A percentile compares a stretch with the other conserved stretches of the same genome.
These are phyloP conservation scores for Lachancea dasiensis DNA, from an alignment of 805 yeast genomes.

Conservation along the genomic window DNA sequence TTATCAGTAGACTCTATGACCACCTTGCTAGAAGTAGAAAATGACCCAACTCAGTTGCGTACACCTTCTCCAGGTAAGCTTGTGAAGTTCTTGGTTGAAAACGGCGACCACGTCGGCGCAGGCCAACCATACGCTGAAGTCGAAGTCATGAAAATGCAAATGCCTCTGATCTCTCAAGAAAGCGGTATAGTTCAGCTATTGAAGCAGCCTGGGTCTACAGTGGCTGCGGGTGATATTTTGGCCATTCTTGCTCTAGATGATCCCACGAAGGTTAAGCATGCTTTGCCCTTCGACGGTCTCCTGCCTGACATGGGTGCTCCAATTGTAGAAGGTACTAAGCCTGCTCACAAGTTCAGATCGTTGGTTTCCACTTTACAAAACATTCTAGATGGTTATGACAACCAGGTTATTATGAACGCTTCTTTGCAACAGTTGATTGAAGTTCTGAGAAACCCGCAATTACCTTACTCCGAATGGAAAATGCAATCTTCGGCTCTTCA, in stretches of 20 bases:
- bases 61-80: slow-evolving; percentile 99
- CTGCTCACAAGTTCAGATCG: slow-evolving; percentile 64
- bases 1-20: slow-evolving; percentile 93
- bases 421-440: slow-evolving; percentile 69
- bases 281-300: slow-evolving; percentile 90
- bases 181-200: slow-evolving; percentile 87
- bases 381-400: slow-evolving; percentile 87
- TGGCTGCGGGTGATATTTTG: slow-evolving; percentile 92
- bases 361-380: slow-evolving; percentile 59
- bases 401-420: slow-evolving; percentile 87
- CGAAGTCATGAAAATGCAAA: slow-evolving; percentile 99
- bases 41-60: slow-evolving; percentile 97
- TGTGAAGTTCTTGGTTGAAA: slow-evolving; percentile 87
- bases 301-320: slow-evolving; percentile 87
- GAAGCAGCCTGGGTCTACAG: slow-evolving; percentile 98
- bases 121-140: slow-evolving; percentile 98
- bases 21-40: slow-evolving; percentile 88
- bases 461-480: slow-evolving; percentile 93
- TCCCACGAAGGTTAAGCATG: slow-evolving; percentile 95
- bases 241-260: slow-evolving; percentile 94
- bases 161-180: slow-evolving; percentile 93
- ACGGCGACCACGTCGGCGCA: slow-evolving; percentile 84
- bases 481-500: slow-evolving; percentile 84
- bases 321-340: slow-evolving; percentile 72
- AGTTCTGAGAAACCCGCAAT: slow-evolving; percentile 67